Conservation (phyloP, 805 yeast species). For the Brettanomyces anomalus region DNA sequence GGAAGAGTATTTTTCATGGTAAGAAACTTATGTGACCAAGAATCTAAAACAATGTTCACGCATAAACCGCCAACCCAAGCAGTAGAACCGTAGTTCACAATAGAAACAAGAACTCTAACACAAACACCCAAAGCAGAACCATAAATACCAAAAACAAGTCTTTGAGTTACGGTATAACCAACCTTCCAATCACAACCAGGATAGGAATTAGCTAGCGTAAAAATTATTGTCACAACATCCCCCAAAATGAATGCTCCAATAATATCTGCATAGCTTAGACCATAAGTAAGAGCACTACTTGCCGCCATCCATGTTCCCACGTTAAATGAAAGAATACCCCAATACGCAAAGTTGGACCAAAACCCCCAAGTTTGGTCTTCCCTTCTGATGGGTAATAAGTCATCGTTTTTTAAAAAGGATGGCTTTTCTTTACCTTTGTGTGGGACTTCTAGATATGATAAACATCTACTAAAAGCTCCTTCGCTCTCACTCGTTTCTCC, state of each 20-base stretch:
- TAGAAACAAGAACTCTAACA: conserved; percentile 32
- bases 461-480: too few relatives aligned
- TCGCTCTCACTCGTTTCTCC: too few relatives aligned
- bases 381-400: too few relatives aligned
- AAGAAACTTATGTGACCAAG: conserved; percentile 30
- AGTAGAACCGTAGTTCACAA: conserved; percentile 38
- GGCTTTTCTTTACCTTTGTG: too few relatives aligned
- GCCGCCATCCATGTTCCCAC: conserved; percentile 15
- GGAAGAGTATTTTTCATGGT: conserved; percentile 32
- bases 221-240: conserved; percentile 31
- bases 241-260: conserved; percentile 30
- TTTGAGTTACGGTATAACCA: conserved; percentile 35
- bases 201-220: conserved; percentile 35
- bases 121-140: conserved; percentile 34
- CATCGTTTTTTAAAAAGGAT: too few relatives aligned
- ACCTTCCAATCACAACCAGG: conserved; percentile 41
- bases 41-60: conserved; percentile 29
- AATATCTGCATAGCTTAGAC: conserved; percentile 7
- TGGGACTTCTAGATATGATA: too few relatives aligned
- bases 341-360: too few relatives aligned
- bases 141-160: conserved; percentile 36
- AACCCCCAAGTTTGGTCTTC: too few relatives aligned
- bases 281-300: conserved; percentile 33
- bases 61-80: conserved; percentile 39
- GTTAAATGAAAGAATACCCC: too few relatives aligned